phyloP scores from a whole-genome alignment of 2,329 filamentous ascomycete genomes.

The Pseudocercospora vitis region DNA sequence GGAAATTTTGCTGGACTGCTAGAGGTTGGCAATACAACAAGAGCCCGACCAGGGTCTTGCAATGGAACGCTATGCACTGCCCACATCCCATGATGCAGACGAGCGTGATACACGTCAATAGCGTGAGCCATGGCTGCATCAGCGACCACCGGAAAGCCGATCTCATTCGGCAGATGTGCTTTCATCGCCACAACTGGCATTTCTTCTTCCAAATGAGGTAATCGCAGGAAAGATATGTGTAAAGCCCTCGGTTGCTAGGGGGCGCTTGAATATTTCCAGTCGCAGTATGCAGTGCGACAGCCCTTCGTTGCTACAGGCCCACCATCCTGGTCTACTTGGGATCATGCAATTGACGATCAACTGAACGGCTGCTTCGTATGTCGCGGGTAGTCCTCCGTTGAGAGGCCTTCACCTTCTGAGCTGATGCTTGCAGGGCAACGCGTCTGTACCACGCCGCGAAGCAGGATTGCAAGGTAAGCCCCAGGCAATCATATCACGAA shows the following conservation, averaged over 20 bases:
- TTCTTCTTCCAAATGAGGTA: not conserved
- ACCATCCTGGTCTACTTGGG: not conserved
- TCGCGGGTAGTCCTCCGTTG: too few species aligned
- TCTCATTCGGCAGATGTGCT: not conserved
- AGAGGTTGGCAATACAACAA: constrained; percentile 3
- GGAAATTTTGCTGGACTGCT: not conserved
- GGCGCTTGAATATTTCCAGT: not conserved
- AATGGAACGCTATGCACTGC: not conserved
- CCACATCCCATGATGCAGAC: not conserved
- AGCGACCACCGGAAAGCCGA: not conserved
- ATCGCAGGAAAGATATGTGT: not conserved
- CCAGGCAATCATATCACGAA: too few species aligned
- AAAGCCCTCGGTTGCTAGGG: not conserved
- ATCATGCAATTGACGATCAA: too few species aligned
- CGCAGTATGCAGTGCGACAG: not conserved
- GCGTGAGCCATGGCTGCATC: not conserved
- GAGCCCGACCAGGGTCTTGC: not conserved
- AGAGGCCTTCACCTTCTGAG: too few species aligned
- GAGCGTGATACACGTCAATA: not conserved
- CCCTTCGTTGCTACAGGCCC: not conserved
- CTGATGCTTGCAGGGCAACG: too few species aligned
- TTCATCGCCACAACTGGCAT: not conserved
- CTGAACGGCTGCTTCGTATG: too few species aligned
- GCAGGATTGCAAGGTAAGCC: too few species aligned
- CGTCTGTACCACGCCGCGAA: too few species aligned